Base-by-base conservation (phyloP, 2,329 filamentous ascomycete species). In the Myriosclerotinia curreyana region DNA sequence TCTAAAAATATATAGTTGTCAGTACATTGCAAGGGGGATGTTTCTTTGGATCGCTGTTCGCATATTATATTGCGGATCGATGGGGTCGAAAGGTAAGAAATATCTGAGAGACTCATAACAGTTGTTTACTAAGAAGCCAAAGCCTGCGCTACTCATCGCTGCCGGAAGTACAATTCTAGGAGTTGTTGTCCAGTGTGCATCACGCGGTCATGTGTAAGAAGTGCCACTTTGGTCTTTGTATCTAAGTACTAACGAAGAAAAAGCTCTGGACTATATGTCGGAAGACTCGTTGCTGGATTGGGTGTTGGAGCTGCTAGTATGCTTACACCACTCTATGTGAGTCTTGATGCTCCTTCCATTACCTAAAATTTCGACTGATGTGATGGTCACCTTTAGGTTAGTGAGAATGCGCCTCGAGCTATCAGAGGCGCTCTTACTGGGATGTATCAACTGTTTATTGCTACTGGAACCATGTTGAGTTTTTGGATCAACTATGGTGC, bases 11-110 rank as follows among this genome's bases (percentile, higher is more conserved):
- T 36, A 65, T n/a, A 73, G 83, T 91, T 65, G 88, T 89, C 36
- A 88, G 86, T n/a, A 87, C 84, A 0, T 80, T 90, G 12, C 87
- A 90, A 75, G 86, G 83, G 50, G 87, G 87, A 59, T 88, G 85
- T 67, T 89, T 90, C 74, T 78, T 83, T 60, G 86, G 86, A 44
- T 85, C 85, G 65, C 79, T 90, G 67, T 66, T 83, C 62, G 81
- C 77, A 31, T 74, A 72, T 48, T 74, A 70, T 52, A 58, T 73
- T 42, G 76, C 78, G 6, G 77, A 80, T 64, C 73, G 54, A 54
- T 72, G 65, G 65, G 72, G 70, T 40, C 66, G 72, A 64, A 71
- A 67, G 60, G 69, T 71, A 62, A n/a, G 59, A 12, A 22, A 31
- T 14, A 3, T 28, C 17, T 40, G 3, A 2, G 1, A 15, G 17